Conservation (phyloP, 192 early-diverging fungal genomes). For the Backusella psychrophila region DNA sequence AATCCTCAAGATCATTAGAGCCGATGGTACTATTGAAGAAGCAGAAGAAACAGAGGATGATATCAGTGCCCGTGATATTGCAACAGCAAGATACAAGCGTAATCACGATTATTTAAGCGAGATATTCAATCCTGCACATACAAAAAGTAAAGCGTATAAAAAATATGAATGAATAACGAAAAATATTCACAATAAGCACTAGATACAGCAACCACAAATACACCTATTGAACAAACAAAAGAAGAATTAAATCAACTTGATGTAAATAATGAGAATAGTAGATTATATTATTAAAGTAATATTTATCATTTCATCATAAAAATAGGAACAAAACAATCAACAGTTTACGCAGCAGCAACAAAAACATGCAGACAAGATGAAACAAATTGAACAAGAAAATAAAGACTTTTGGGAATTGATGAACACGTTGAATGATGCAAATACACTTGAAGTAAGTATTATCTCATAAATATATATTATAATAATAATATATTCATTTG, state of each 20-base stretch:
- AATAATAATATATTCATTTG: neutral
- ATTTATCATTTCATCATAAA: constrained; percentile 6
- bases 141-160: constrained; percentile 29
- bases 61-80: constrained; percentile 52
- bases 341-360: constrained; percentile 26
- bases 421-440: constrained; percentile 38
- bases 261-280: neutral
- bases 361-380: constrained; percentile 41
- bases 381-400: constrained; percentile 33
- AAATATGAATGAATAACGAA: neutral
- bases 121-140: constrained; percentile 54
- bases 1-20: neutral
- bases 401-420: constrained; percentile 35
- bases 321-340: constrained; percentile 28
- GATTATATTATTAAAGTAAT: neutral
- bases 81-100: constrained; percentile 59
- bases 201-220: neutral
- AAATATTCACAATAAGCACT: neutral
- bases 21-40: constrained; percentile 20
- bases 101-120: constrained; percentile 64
- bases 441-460: constrained; percentile 32
- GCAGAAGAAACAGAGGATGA: constrained; percentile 46
- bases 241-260: constrained; percentile 20
- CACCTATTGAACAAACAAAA: constrained; percentile 22
- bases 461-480: too few relatives aligned